Conservation (phyloP, 2,329 filamentous ascomycete species). For the Fusarium redolens region DNA sequence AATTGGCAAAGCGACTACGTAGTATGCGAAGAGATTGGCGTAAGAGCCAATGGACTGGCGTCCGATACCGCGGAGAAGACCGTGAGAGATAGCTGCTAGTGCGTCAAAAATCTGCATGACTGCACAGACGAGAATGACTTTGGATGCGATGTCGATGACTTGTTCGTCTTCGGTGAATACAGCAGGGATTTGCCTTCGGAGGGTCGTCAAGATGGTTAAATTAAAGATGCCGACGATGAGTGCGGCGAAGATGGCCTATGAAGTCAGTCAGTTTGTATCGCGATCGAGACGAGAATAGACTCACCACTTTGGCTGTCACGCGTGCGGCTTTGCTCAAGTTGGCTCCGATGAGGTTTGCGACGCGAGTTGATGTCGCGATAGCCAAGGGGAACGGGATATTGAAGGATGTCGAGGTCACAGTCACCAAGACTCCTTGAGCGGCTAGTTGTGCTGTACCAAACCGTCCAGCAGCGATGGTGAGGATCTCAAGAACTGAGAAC, state of each 20-base stretch:
- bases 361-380: conserved; percentile 86
- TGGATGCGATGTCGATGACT: conserved; percentile 73
- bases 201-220: conserved; percentile 71
- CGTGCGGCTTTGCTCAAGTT: conserved; percentile 81
- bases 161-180: conserved; percentile 78
- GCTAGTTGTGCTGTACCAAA: conserved; percentile 82
- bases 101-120: conserved; percentile 92
- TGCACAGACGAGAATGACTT: conserved; percentile 79
- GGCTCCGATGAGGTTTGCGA: conserved; percentile 90
- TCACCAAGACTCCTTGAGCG: conserved; percentile 85
- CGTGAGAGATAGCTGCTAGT: conserved; percentile 80
- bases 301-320: conserved; percentile 77
- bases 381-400: conserved; percentile 90
- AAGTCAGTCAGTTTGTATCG: too few species aligned
- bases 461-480: conserved; percentile 81
- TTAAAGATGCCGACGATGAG: conserved; percentile 80
- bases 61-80: conserved; percentile 84
- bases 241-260: conserved; percentile 67
- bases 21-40: conserved; percentile 87
- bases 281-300: too few species aligned
- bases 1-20: conserved; percentile 83
- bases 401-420: conserved; percentile 81
- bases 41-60: conserved; percentile 88
- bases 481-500: conserved; percentile 87
- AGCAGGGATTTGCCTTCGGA: conserved; percentile 76